Evolutionary conservation across 2,329 filamentous ascomycete genomes (phyloP).

Genomic region (Aspergillus ochraceus): DNA sequence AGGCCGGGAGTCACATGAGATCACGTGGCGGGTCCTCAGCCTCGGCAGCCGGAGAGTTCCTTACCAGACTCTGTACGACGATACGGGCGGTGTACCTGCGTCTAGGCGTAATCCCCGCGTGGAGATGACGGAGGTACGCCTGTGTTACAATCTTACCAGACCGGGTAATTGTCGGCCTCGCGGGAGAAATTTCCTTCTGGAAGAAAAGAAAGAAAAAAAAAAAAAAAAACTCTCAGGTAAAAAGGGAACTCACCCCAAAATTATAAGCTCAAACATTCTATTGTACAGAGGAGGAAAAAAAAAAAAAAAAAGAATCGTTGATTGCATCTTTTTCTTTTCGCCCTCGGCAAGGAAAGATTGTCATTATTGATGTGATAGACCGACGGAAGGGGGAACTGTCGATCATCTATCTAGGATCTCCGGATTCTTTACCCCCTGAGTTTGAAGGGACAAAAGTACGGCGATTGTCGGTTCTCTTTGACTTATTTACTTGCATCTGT

Average conservation of each 20-base stretch:
- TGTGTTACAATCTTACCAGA: constrained; percentile 1
- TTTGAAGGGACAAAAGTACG: background rate
- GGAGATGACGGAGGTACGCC: constrained; percentile 11
- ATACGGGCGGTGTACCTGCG: constrained; percentile 4
- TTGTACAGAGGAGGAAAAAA: too few species aligned
- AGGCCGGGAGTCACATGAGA: background rate
- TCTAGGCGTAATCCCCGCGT: background rate
- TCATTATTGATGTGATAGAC: background rate
- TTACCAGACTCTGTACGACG: background rate
- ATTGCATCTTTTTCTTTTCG: background rate
- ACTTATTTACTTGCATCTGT: background rate
- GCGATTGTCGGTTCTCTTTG: background rate
- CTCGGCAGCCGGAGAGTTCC: background rate
- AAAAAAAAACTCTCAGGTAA: too few species aligned
- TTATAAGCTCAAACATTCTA: too few species aligned
- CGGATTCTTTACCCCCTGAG: background rate
- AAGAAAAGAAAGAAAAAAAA: background rate
- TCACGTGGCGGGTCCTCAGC: background rate
- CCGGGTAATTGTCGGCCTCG: constrained; percentile 20
- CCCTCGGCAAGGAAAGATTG: background rate
- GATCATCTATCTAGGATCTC: background rate
- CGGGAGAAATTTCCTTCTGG: background rate
- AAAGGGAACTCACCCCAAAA: too few species aligned
- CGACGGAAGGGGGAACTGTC: background rate
- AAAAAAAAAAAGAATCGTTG: background rate